Percentiles rank a stretch among this genome's conserved stretches.
Conservation (phyloP, 139 green algal genomes). For the Chlorella sp. region DNA sequence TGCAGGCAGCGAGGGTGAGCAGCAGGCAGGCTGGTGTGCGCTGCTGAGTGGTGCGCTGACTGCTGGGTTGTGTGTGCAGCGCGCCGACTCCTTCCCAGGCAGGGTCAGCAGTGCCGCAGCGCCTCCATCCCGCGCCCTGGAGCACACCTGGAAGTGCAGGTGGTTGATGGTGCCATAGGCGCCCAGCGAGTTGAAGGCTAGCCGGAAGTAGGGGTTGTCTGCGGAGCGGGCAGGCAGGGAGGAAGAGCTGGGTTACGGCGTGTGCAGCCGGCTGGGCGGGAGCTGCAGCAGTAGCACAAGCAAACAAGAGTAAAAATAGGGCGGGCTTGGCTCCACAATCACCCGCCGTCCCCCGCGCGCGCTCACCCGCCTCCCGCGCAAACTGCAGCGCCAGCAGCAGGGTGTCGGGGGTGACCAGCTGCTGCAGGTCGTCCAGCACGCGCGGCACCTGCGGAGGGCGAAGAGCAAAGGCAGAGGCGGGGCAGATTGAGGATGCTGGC, state of each 20-base stretch:
- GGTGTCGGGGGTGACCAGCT: constrained; percentile 66
- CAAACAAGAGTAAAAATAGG: too few species aligned
- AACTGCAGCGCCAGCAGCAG: constrained; percentile 93
- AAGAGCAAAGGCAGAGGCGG: too few species aligned
- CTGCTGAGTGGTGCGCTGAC: too few species aligned
- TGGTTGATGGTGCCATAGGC: constrained; percentile 99
- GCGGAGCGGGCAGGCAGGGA: background rate
- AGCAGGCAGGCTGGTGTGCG: too few species aligned
- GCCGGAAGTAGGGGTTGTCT: constrained; percentile 91
- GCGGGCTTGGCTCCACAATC: too few species aligned
- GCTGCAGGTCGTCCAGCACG: constrained; percentile 75
- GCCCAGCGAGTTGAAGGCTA: constrained; percentile 97
- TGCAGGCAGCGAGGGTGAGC: too few species aligned
- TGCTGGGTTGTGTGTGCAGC: too few species aligned
- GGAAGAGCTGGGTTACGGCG: background rate
- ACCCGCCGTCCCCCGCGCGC: background rate
- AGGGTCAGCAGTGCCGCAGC: too few species aligned
- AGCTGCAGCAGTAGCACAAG: background rate
- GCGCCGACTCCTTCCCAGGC: too few species aligned
- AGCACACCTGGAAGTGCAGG: constrained; percentile 95
- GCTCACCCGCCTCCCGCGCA: constrained; percentile 66
- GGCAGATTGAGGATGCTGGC: too few species aligned
- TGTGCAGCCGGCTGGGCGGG: too few species aligned
- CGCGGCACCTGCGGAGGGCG: constrained; percentile 64
- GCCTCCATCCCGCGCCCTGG: too few species aligned